These are phyloP conservation scores for Oxytropis ochrocephala DNA, from an alignment of 306 rosid species.

Conservation along the genomic window DNA sequence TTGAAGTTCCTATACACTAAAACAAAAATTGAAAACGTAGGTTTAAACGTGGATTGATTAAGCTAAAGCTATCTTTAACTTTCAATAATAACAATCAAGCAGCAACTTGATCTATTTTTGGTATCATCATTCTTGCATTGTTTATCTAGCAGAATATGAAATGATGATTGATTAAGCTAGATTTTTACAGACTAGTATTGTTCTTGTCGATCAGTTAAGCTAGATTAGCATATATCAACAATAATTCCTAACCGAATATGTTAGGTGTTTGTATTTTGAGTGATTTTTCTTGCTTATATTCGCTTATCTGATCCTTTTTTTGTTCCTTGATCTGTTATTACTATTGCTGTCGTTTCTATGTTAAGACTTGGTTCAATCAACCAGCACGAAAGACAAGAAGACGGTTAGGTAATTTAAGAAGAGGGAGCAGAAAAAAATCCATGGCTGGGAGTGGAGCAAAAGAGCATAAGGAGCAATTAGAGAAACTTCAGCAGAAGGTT, in stretches of 20 bases:
- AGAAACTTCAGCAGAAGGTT: slow-evolving; percentile 69
- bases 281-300: background rate
- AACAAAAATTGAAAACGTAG: too few species aligned
- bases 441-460: slow-evolving; percentile 36
- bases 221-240: background rate
- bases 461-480: slow-evolving; percentile 61
- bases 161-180: background rate
- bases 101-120: background rate
- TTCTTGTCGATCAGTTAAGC: background rate
- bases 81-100: background rate
- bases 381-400: slow-evolving; percentile 63
- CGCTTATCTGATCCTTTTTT: background rate
- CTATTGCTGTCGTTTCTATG: slow-evolving; percentile 18
- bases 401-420: slow-evolving; percentile 40
- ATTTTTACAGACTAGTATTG: too few species aligned
- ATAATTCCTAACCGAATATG: too few species aligned
- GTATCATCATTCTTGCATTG: background rate
- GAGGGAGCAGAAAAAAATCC: slow-evolving; percentile 22
- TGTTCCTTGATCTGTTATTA: too few species aligned
- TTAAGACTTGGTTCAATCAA: slow-evolving; percentile 64
- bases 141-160: background rate
- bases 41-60: background rate
- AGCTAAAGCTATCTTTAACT: background rate
- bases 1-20: too few species aligned
- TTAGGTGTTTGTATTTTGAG: background rate